These are phyloP conservation scores for Salix udensis DNA, from an alignment of 345 rosid species.

Conservation along the genomic window DNA sequence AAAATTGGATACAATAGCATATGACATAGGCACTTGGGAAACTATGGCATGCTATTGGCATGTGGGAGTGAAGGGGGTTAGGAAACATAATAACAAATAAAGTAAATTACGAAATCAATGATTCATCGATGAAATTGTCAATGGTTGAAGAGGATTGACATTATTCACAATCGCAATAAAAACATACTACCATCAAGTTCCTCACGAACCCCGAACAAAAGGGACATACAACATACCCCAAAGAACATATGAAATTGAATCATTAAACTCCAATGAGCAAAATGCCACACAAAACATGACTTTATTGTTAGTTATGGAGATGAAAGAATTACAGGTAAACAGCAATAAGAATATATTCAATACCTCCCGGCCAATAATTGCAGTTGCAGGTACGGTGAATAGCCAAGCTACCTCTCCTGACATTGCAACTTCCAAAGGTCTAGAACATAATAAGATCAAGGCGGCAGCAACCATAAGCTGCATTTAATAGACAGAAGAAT, in stretches of 20 bases:
- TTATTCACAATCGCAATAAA: neutral
- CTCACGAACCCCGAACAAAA: neutral
- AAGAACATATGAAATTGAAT: neutral
- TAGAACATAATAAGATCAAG: conserved; percentile 76
- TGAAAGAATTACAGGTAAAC: neutral
- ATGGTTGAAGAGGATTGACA: neutral
- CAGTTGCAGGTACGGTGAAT: conserved; percentile 78
- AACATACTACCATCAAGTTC: neutral
- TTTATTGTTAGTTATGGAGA: neutral
- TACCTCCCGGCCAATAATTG: conserved; percentile 97
- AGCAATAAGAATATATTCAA: neutral
- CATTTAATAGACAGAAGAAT: conserved; percentile 17
- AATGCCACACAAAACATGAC: neutral
- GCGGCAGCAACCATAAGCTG: conserved; percentile 99
- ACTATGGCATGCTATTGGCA: neutral
- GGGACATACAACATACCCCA: neutral
- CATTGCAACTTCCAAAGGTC: conserved; percentile 53
- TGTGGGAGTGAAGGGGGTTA: neutral
- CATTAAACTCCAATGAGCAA: neutral
- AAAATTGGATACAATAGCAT: neutral
- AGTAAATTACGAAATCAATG: neutral
- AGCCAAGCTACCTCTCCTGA: conserved; percentile 75
- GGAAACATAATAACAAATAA: neutral
- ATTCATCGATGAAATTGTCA: neutral
- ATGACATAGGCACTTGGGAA: neutral